Base-by-base conservation (phyloP, 2,329 filamentous ascomycete genomes). In the Fusarium sp. region DNA sequence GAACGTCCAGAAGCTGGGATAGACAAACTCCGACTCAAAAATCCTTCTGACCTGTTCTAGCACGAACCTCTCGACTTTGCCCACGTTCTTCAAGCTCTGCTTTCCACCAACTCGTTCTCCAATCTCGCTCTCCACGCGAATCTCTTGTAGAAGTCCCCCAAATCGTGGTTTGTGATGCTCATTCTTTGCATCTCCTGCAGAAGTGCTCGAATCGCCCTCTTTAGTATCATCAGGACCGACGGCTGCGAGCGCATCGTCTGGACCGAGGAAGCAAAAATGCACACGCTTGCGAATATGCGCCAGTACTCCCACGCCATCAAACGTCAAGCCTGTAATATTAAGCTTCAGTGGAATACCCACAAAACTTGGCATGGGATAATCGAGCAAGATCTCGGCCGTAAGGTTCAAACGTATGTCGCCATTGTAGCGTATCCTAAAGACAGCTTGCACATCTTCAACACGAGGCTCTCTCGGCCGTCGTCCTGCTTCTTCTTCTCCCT, bases 341-440 rank as follows among this genome's bases (percentile, higher is more conserved):
- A 99, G 86, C 80, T 96, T 95, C 49, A 99, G 87, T 2, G 96
- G 96, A 67, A 99, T 95, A 15, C 95, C 94, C 5, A 98, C 95
- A 77, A 99, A 99, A 83, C 93, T 97, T 42, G 95, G 95, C 93
- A 98, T 98, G 2, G 96, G 96, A 80, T 99, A 99, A 81, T 99
- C 96, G 37, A 99, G 90, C 35, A 98, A 85, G 44, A 99, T 97
- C 81, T 98, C 95, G 1, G 96, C 95, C 27, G 96, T 98, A 53
- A 99, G 86, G 67, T 94, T 93, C 62, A 99, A 88, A 73, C 91
- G 91, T 64, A 99, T 88, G 77, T 98, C 92, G 35, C 96, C 96
- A 5, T 91, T 89, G 81, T 99, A 99, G 60, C 90, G 91, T 66
- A 97, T 95, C 72, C 95, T 92, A 77, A 97, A 95, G 9, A 98